Base-by-base conservation (phyloP, 1,139 yeast genomes). In the Yamadazyma friedrichii region DNA sequence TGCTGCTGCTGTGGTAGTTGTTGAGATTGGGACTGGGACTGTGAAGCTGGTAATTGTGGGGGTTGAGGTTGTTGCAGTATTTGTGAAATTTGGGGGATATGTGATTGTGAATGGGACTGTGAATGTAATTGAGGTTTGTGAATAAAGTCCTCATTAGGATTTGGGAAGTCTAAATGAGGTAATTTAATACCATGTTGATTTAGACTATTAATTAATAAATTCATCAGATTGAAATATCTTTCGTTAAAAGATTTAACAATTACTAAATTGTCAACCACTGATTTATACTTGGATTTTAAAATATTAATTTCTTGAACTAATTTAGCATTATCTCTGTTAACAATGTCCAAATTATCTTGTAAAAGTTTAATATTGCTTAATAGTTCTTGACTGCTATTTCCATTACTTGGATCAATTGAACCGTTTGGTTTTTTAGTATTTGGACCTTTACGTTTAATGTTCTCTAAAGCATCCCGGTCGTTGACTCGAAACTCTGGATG, bases 401-500 rank as follows among this genome's bases (percentile, higher is more conserved):
- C 20, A 9, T 11, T 11, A n/a, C 22, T 26, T n/a, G 34, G 16
- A 27, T 24, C 27, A 8, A 8, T 16, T 12, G 27, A 3, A 27
- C 16, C 17, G 11, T 10, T 28, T 27, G 33, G 25, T 49, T 62
- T 59, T 52, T 80, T 82, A 42, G 74, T 71, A 11, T 76, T 72
- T 1, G 96, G 91, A 0, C 88, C 87, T 58, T 88, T 88, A 33
- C 96, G 65, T 52, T 83, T 84, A 55, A 88, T 88, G 49, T 85
- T 83, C 41, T 87, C 94, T 38, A 89, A 70, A 13, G 86, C 78
- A 16, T 80, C 82, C 42, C 78, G 68, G 55, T 86, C 88, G 59
- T 87, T 81, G 33, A 78, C 76, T 50, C 78, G 77, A 61, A 93
- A 93, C 50, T 83, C 89, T 0, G 96, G 95, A 59, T 93, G 98